A percentile compares a stretch with the other conserved stretches of the same genome.
Evolutionary conservation across 805 yeast species (phyloP).

Genomic region (Jamesozyma hellenica): DNA sequence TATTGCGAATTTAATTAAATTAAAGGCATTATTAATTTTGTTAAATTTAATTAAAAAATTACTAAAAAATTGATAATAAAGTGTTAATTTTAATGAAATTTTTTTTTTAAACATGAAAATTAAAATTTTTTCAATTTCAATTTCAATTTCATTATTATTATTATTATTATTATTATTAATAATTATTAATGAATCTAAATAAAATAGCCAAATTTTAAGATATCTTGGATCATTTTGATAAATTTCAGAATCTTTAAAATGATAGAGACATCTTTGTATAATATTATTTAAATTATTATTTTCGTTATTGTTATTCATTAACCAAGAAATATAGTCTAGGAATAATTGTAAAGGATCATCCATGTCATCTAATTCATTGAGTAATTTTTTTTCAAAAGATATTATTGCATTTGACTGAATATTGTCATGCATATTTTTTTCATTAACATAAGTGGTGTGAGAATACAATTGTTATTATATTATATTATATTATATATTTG

Average conservation of each 20-base stretch:
- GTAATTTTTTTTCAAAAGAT: conserved; percentile 26
- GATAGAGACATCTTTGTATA: conserved; percentile 62
- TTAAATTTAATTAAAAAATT: conserved; percentile 20
- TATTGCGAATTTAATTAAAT: conserved; percentile 28
- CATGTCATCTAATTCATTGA: conserved; percentile 40
- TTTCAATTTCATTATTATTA: conserved; percentile 29
- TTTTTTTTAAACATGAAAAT: conserved; percentile 58
- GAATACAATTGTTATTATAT: no score
- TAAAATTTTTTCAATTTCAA: conserved; percentile 40
- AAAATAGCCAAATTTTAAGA: conserved; percentile 64
- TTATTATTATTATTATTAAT: conserved; percentile 2
- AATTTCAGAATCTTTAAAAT: conserved; percentile 29
- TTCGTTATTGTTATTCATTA: conserved; percentile 44
- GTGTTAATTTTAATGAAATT: conserved; percentile 58
- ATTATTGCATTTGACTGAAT: background rate
- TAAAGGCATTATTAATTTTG: conserved; percentile 9
- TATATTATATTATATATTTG: no score
- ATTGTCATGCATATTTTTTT: no score
- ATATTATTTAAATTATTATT: conserved; percentile 32
- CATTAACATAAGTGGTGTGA: no score
- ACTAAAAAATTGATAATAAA: conserved; percentile 75
- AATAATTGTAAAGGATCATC: conserved; percentile 81
- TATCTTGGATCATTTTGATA: conserved; percentile 81
- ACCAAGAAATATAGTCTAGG: conserved; percentile 70
- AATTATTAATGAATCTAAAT: conserved; percentile 35